Evolutionary conservation across 805 yeast species (phyloP).

Genomic region (Zygosaccharomyces pseudorouxii): DNA sequence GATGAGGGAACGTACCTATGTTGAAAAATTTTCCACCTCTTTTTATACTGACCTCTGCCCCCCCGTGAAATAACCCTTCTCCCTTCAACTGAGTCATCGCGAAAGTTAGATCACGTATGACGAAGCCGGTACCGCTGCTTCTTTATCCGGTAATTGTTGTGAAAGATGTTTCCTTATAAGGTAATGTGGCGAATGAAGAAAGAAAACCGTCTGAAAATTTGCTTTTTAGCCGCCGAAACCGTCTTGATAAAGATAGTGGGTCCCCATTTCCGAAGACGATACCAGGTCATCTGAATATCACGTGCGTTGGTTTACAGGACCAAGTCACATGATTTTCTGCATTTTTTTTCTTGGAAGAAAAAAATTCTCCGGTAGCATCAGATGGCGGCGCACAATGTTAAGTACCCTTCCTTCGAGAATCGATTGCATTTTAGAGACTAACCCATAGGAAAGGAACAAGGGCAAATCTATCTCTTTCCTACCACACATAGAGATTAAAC

Average conservation of each 20-base stretch:
- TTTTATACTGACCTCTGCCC: constrained; percentile 1
- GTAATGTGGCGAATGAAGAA: neutral
- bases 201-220: neutral
- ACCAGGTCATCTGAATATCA: neutral
- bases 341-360: neutral
- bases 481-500: neutral
- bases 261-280: neutral
- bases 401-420: neutral
- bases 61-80: neutral
- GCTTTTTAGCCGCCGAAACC: neutral
- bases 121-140: constrained; percentile 6
- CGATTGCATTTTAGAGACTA: neutral
- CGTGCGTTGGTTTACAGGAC: too few relatives aligned
- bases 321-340: neutral
- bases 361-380: neutral
- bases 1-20: too few relatives aligned
- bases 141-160: neutral
- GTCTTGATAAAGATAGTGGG: neutral
- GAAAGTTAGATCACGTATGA: neutral
- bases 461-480: neutral
- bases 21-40: constrained; percentile 1
- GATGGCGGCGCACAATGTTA: neutral
- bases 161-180: neutral
- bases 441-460: neutral
- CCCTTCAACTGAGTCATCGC: constrained; percentile 3